These are phyloP conservation scores for Plasmodium gallinaceum DNA, from an alignment of 169 alveolate species.

Conservation along the genomic window DNA sequence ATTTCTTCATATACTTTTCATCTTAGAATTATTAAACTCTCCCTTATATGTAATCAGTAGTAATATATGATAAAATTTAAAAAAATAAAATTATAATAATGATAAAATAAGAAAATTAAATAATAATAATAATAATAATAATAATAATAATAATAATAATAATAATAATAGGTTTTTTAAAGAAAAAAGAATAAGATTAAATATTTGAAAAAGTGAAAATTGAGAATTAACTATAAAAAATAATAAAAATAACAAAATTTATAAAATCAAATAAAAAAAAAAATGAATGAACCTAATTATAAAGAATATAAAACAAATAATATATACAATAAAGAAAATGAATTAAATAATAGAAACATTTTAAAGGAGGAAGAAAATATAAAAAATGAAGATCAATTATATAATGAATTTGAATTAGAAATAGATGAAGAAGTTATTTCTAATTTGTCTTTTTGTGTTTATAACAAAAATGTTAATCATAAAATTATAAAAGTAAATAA, in stretches of 20 bases:
- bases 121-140: too few species aligned
- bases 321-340: background rate
- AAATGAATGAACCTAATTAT: slow-evolving; percentile 14
- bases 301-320: background rate
- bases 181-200: background rate
- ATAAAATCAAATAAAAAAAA: background rate
- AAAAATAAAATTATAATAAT: too few species aligned
- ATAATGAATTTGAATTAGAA: slow-evolving; percentile 44
- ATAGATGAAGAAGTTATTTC: slow-evolving; percentile 45
- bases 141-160: too few species aligned
- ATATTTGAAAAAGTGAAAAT: background rate
- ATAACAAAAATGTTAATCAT: slow-evolving; percentile 54
- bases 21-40: too few species aligned
- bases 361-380: background rate
- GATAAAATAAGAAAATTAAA: too few species aligned
- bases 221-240: too few species aligned
- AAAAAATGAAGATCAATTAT: background rate
- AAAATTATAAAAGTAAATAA: slow-evolving; percentile 47
- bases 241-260: too few species aligned
- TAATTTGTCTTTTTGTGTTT: slow-evolving; percentile 13
- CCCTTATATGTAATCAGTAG: too few species aligned
- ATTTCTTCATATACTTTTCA: too few species aligned
- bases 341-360: background rate
- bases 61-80: too few species aligned
- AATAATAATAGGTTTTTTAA: too few species aligned